Conservation (phyloP, 352 stramenopile species). For the Phytophthora sansomeana region DNA sequence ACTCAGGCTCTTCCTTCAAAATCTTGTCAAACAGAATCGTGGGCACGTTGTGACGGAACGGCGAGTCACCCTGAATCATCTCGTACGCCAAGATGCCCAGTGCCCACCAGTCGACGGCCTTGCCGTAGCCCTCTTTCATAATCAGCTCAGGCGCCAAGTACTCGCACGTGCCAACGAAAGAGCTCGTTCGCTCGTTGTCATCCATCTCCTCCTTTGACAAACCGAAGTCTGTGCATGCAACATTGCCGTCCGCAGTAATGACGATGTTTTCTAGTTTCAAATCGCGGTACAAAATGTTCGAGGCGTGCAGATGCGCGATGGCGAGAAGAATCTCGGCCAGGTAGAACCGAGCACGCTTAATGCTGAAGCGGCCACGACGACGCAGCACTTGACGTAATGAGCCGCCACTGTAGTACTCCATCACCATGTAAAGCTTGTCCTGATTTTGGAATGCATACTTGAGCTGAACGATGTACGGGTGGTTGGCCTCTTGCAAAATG, state of each 20-base stretch:
- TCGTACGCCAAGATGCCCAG: slow-evolving; percentile 79
- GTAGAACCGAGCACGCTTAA: slow-evolving; percentile 77
- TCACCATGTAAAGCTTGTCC: slow-evolving; percentile 86
- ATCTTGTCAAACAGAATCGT: slow-evolving; percentile 85
- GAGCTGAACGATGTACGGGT: slow-evolving; percentile 82
- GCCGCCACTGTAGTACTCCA: slow-evolving; percentile 83
- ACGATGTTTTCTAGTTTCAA: slow-evolving; percentile 85
- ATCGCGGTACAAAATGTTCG: slow-evolving; percentile 79
- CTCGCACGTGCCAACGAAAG: slow-evolving; percentile 79
- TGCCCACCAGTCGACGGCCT: slow-evolving; percentile 81
- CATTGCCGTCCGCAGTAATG: slow-evolving; percentile 72
- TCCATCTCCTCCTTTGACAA: slow-evolving; percentile 82
- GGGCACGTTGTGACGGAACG: slow-evolving; percentile 72
- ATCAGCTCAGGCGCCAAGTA: slow-evolving; percentile 81
- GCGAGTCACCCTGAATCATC: slow-evolving; percentile 80
- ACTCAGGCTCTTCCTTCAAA: slow-evolving; percentile 74
- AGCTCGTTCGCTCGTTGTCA: slow-evolving; percentile 70
- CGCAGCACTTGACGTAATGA: slow-evolving; percentile 74
- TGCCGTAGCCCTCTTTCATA: slow-evolving; percentile 75
- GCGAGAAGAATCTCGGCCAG: slow-evolving; percentile 72
- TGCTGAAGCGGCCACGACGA: slow-evolving; percentile 71
- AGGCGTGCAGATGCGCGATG: slow-evolving; percentile 66
- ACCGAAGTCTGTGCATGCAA: slow-evolving; percentile 78
- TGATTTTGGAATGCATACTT: slow-evolving; percentile 84
- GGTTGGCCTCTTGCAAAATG: slow-evolving; percentile 77